Percentiles rank a stretch among this genome's conserved stretches.
Evolutionary conservation across 805 yeast genomes (phyloP).

Genomic region (Candida maesae): DNA sequence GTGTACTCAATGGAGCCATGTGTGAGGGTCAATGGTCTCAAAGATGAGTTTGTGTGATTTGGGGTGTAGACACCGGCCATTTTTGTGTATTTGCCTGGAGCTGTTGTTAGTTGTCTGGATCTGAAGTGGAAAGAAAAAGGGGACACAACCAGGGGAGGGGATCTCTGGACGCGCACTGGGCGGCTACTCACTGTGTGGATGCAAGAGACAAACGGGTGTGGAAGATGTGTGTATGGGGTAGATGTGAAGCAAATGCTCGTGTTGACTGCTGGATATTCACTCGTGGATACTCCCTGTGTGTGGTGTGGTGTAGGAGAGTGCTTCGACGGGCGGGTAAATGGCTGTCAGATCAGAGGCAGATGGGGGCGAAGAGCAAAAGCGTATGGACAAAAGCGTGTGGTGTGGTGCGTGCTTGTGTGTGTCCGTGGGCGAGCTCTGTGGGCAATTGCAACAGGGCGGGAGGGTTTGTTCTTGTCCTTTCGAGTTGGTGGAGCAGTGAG

Average conservation of each 20-base stretch:
- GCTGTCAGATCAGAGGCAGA: conserved; percentile 1
- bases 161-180: not conserved
- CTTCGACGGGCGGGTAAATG: not conserved
- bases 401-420: conserved; percentile 1
- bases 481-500: not conserved
- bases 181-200: conserved; percentile 1
- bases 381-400: conserved; percentile 1
- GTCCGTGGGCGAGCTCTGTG: not conserved
- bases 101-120: not conserved
- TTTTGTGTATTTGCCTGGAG: not conserved
- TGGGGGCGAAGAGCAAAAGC: not conserved
- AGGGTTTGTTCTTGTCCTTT: conserved; percentile 1
- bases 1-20: conserved; percentile 91
- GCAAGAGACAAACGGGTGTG: not conserved
- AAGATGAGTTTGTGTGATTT: conserved; percentile 33
- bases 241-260: not conserved
- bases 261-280: not conserved
- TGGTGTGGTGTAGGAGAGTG: conserved; percentile 3
- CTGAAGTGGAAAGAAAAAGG: not conserved
- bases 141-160: not conserved
- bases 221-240: not conserved
- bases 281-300: not conserved
- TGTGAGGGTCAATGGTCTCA: conserved; percentile 77
- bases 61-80: conserved; percentile 30
- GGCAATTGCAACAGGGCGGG: conserved; percentile 7